A percentile compares a stretch with the other conserved stretches of the same genome.
Evolutionary conservation across 2,329 filamentous ascomycete genomes (phyloP).

Genomic region (Aspergillus felis): DNA sequence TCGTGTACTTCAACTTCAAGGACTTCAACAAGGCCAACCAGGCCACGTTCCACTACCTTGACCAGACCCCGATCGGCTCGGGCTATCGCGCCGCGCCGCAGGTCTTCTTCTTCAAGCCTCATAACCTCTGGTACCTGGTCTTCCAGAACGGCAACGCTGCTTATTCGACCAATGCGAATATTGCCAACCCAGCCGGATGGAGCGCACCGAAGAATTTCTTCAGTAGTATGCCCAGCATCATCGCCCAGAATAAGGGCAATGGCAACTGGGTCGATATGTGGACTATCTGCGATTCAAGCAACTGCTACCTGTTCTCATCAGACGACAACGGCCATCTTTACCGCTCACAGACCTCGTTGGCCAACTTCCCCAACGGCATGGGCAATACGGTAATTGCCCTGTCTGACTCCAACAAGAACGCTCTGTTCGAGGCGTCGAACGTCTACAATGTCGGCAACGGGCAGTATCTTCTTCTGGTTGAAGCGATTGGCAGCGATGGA

Average conservation of each 20-base stretch:
- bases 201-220: conserved; percentile 53
- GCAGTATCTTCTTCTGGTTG: conserved; percentile 65
- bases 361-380: conserved; percentile 59
- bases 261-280: conserved; percentile 56
- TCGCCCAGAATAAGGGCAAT: conserved; percentile 47
- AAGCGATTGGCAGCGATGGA: conserved; percentile 54
- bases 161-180: conserved; percentile 56
- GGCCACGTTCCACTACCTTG: conserved; percentile 5
- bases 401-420: conserved; percentile 48
- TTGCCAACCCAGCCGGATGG: conserved; percentile 53
- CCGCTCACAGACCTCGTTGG: conserved; percentile 59
- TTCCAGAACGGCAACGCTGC: conserved; percentile 60
- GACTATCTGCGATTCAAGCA: conserved; percentile 56
- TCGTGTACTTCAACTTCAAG: conserved; percentile 7
- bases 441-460: conserved; percentile 59
- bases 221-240: conserved; percentile 45
- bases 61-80: conserved; percentile 1
- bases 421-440: conserved; percentile 64
- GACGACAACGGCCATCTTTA: conserved; percentile 67
- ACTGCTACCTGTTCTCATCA: conserved; percentile 66
- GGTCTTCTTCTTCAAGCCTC: conserved; percentile 60
- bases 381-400: conserved; percentile 51
- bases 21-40: conserved; percentile 2
- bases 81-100: conserved; percentile 52
- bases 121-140: conserved; percentile 61